Evolutionary conservation across 148 eudicot genomes (phyloP).

Genomic region (Diospyros kaki): DNA sequence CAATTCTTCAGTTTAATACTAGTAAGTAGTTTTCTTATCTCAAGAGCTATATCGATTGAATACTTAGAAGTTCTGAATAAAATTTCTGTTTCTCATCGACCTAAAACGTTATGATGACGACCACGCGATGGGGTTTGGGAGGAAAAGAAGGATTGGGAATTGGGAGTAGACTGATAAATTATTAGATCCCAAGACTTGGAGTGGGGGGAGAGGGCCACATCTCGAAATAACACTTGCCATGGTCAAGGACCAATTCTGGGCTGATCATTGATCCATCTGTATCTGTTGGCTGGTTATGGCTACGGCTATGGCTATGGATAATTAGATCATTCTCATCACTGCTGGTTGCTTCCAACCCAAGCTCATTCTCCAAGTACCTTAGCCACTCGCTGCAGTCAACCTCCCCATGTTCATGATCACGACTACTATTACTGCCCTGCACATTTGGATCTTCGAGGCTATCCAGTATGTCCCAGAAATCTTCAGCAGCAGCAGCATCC

Average conservation of each 20-base stretch:
- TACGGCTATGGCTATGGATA: not conserved
- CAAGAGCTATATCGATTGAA: too few relatives aligned
- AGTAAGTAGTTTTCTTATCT: too few relatives aligned
- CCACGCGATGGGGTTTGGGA: not conserved
- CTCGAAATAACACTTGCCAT: not conserved
- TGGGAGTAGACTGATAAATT: not conserved
- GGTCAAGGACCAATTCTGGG: not conserved
- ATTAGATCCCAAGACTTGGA: not conserved
- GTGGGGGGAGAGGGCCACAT: constrained; percentile 2
- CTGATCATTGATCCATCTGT: not conserved
- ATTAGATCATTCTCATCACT: not conserved
- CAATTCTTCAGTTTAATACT: too few relatives aligned
- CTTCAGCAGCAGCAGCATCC: constrained; percentile 5
- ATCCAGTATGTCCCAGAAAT: constrained; percentile 35
- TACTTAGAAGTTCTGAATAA: too few relatives aligned
- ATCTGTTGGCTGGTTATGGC: not conserved
- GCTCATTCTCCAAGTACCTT: constrained; percentile 37
- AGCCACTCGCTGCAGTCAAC: constrained; percentile 21
- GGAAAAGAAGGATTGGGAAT: not conserved
- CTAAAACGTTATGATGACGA: too few relatives aligned
- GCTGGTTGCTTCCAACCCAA: constrained; percentile 22
- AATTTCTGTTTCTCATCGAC: too few relatives aligned
- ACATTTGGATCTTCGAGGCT: constrained; percentile 13
- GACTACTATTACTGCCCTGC: not conserved
- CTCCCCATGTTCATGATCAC: not conserved